Base-by-base conservation (phyloP, 345 rosid species). In the Orychophragmus violaceus region DNA sequence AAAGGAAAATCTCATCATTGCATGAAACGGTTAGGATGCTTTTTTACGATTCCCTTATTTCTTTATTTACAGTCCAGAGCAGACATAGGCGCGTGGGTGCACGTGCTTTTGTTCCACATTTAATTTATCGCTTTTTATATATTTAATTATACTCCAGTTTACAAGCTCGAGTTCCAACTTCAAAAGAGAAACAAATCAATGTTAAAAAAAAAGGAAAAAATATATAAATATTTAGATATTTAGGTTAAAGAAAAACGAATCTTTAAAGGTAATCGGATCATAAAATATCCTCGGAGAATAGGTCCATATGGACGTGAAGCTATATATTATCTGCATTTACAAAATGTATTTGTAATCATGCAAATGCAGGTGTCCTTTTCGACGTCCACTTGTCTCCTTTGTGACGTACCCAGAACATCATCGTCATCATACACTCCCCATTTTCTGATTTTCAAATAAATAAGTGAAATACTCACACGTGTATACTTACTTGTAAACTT, bases 1-100 rank as follows among this genome's bases (percentile, higher is more conserved):
- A 29, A 53, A 62, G 25, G 52, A 29, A 11, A 64, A 73, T 73
- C 56, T 66, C 62, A 73, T 73, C 19, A 73, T 73, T 73, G 71
- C 71, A 49, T 59, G 61, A 59, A 33, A 45, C 48, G 50, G 70
- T 71, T 71, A 53, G 53, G 70, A 64, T 72, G 18, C 24, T 49
- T 33, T 69, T 61, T 24, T 32, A 48, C 59, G 52, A 35, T 41
- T 39, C n/a, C n/a, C n/a, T n/a, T 52, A 25, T 18, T 28, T 59
- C 29, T 49, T 25, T 55, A 37, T 21, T 45, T 17, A 49, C 29
- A 37, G 37, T 2, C 37, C 60, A 22, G 19, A 46, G 54, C 71
- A 29, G 60, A 57, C 65, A 64, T 1, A n/a, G 3, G 54, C 76
- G 68, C 68, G 62, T 70, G 28, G 21, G 64, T 36, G 41, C 52